Percentiles rank a stretch among this genome's conserved stretches.
Conservation (phyloP, 2,329 filamentous ascomycete species). For the Pezicula neosporulosa region DNA sequence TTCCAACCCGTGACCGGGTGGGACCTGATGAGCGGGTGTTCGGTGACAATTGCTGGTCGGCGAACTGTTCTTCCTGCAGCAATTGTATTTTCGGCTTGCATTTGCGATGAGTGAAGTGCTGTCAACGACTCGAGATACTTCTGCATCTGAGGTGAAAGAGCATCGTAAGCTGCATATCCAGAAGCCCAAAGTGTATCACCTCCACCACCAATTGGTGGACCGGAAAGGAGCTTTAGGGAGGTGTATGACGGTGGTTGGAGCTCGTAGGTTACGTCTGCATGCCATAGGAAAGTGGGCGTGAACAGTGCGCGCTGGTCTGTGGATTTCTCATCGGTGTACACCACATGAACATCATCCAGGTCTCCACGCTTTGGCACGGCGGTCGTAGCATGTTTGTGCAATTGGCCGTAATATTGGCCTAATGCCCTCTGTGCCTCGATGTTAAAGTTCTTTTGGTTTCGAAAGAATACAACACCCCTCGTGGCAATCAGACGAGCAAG, state of each 20-base stretch:
- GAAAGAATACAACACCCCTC: conserved; percentile 55
- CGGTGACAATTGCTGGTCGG: conserved; percentile 47
- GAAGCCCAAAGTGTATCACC: conserved; percentile 56
- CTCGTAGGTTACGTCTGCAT: conserved; percentile 49
- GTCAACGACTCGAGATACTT: conserved; percentile 55
- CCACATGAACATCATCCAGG: conserved; percentile 53
- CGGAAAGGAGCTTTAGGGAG: conserved; percentile 48
- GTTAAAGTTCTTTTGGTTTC: conserved; percentile 48
- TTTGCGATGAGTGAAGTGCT: conserved; percentile 50
- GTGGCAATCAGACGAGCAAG: conserved; percentile 47
- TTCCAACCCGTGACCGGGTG: conserved; percentile 63
- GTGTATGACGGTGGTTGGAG: conserved; percentile 55
- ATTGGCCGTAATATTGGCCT: conserved; percentile 46
- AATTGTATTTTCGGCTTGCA: conserved; percentile 47
- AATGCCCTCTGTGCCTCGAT: conserved; percentile 50
- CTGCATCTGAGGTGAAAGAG: conserved; percentile 51
- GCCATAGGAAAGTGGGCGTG: conserved; percentile 45
- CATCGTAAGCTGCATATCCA: conserved; percentile 55
- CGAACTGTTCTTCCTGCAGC: conserved; percentile 48
- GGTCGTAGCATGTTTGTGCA: conserved; percentile 54
- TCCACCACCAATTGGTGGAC: conserved; percentile 50
- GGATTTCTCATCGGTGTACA: conserved; percentile 49
- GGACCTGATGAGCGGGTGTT: conserved; percentile 55
- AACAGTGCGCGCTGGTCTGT: conserved; percentile 51
- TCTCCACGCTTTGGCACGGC: conserved; percentile 43